Conservation (phyloP, 805 yeast genomes). For the Kuraishia floccosa region DNA sequence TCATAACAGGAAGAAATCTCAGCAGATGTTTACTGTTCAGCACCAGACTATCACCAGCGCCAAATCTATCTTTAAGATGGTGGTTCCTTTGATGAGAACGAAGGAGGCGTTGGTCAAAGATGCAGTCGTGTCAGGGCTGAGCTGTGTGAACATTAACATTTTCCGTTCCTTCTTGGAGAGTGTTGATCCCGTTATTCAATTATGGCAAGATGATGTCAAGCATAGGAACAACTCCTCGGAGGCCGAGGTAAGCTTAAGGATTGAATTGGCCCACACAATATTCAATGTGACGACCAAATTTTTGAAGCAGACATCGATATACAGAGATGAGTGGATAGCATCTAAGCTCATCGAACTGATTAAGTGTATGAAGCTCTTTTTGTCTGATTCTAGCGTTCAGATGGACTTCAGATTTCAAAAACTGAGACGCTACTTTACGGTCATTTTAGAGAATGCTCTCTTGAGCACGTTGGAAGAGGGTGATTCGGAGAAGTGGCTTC, state of each 20-base stretch:
- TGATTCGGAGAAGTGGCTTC: conserved; percentile 51
- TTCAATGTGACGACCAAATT: conserved; percentile 58
- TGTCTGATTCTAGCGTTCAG: conserved; percentile 49
- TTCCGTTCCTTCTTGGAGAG: conserved; percentile 75
- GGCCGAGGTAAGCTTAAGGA: conserved; percentile 37
- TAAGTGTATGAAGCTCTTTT: conserved; percentile 39
- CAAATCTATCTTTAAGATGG: conserved; percentile 77
- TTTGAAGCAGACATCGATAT: conserved; percentile 34
- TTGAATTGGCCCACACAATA: conserved; percentile 72
- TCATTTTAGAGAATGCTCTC: conserved; percentile 67
- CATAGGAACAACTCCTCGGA: conserved; percentile 12
- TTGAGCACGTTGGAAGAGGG: conserved; percentile 33
- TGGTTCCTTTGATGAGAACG: conserved; percentile 67
- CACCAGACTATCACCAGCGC: conserved; percentile 92
- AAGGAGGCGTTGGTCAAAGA: conserved; percentile 64
- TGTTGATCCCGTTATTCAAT: conserved; percentile 46
- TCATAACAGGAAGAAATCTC: conserved; percentile 67
- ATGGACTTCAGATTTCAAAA: conserved; percentile 61
- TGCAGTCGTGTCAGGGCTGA: conserved; percentile 80
- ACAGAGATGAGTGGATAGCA: conserved; percentile 59
- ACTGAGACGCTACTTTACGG: conserved; percentile 75
- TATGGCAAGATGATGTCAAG: conserved; percentile 38
- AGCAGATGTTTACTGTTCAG: conserved; percentile 71
- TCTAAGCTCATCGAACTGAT: conserved; percentile 50
- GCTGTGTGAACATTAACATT: conserved; percentile 84